A percentile compares a stretch with the other conserved stretches of the same genome.
phyloP scores from a whole-genome alignment of 2,329 filamentous ascomycete species.

The Corynespora cassiicola region DNA sequence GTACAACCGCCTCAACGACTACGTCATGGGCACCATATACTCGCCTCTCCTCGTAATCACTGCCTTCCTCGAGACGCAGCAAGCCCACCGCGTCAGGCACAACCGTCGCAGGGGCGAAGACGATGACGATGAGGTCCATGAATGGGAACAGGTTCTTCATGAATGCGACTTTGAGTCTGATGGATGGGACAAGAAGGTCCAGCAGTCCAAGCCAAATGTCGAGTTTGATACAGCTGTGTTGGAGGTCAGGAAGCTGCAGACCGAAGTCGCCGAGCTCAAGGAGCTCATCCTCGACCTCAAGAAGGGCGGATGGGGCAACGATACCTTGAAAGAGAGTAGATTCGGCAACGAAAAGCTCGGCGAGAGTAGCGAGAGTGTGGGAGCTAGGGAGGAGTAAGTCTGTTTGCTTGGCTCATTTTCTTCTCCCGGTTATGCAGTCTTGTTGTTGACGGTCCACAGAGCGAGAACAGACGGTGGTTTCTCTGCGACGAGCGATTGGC shows the following conservation, averaged over 20 bases:
- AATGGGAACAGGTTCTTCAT: slow-evolving; percentile 85
- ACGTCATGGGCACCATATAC: slow-evolving; percentile 86
- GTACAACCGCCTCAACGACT: slow-evolving; percentile 86
- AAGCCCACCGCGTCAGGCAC: slow-evolving; percentile 64
- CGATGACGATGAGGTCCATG: slow-evolving; percentile 86
- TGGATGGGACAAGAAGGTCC: slow-evolving; percentile 84
- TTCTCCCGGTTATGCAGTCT: neutral
- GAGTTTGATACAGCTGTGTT: slow-evolving; percentile 78
- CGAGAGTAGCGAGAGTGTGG: slow-evolving; percentile 32
- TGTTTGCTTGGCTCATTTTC: neutral
- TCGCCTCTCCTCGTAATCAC: slow-evolving; percentile 81
- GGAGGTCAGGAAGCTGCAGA: slow-evolving; percentile 60
- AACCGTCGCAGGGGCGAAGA: slow-evolving; percentile 84
- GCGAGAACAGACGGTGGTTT: too few species aligned
- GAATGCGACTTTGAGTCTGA: slow-evolving; percentile 81
- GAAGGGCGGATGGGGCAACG: slow-evolving; percentile 32
- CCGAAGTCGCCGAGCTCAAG: slow-evolving; percentile 55
- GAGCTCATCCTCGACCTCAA: slow-evolving; percentile 40
- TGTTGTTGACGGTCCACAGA: neutral
- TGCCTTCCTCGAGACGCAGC: slow-evolving; percentile 62
- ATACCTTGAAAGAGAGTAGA: slow-evolving; percentile 36
- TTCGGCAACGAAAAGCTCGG: slow-evolving; percentile 24
- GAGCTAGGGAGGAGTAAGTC: slow-evolving; percentile 26
- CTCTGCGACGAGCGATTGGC: too few species aligned
- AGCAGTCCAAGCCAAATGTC: slow-evolving; percentile 78